phyloP scores from a whole-genome alignment of 164 flowering plant species.

The Platanus orientalis region DNA sequence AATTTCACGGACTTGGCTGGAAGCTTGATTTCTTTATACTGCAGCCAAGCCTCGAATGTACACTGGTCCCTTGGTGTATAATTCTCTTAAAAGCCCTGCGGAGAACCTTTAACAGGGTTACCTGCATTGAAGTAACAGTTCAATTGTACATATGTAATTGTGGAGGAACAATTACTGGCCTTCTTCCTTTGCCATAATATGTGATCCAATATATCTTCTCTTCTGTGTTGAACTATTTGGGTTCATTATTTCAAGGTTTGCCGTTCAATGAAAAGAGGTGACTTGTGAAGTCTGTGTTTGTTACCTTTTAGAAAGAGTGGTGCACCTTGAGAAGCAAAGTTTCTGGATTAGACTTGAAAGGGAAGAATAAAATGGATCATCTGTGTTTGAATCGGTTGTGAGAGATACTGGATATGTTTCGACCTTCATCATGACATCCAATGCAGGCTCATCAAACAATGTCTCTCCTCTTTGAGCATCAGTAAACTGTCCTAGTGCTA shows the following conservation, averaged over 20 bases:
- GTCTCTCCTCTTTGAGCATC: conserved; percentile 60
- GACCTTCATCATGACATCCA: conserved; percentile 90
- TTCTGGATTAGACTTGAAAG: conserved; percentile 1
- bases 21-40: too few relatives aligned
- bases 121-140: background rate
- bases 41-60: too few relatives aligned
- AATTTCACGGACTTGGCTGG: too few relatives aligned
- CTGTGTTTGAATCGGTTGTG: background rate
- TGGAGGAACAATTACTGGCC: conserved; percentile 55
- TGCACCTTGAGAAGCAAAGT: conserved; percentile 57
- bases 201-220: conserved; percentile 68
- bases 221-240: conserved; percentile 35
- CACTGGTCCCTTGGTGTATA: too few relatives aligned
- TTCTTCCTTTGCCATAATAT: conserved; percentile 83
- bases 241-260: conserved; percentile 4
- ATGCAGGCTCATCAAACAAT: conserved; percentile 69
- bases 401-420: conserved; percentile 77
- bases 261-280: background rate
- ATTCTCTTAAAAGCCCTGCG: too few relatives aligned
- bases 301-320: conserved; percentile 72
- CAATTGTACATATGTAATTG: conserved; percentile 6
- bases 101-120: too few relatives aligned
- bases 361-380: background rate
- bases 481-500: conserved; percentile 37
- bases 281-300: background rate